Percentiles rank a stretch among this genome's conserved stretches.
These are phyloP conservation scores for Pilatotrama ljubarskyi DNA, from an alignment of 768 basidiomycete genomes.

Conservation along the genomic window DNA sequence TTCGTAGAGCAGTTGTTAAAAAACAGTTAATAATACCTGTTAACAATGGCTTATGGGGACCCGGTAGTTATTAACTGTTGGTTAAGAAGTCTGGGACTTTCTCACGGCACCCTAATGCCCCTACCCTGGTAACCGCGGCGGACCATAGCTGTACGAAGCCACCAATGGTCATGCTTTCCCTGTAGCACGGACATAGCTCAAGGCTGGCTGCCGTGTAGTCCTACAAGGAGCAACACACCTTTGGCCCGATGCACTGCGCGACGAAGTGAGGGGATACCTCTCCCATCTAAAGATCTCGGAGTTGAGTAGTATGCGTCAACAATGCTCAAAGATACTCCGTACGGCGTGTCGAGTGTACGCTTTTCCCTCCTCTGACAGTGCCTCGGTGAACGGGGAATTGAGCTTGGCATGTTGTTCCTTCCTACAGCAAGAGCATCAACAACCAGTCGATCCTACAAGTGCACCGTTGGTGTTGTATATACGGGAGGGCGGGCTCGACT, in stretches of 20 bases:
- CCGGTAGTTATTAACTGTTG: too few relatives aligned
- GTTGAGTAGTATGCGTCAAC: neutral
- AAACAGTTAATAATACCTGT: too few relatives aligned
- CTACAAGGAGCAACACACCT: neutral
- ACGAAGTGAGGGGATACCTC: neutral
- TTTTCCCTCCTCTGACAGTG: neutral
- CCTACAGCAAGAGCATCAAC: neutral
- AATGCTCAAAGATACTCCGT: neutral
- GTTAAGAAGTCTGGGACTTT: too few relatives aligned
- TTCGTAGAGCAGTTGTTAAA: too few relatives aligned
- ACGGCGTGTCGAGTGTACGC: neutral
- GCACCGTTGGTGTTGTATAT: too few relatives aligned
- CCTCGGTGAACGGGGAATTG: neutral
- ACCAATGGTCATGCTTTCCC: conserved; percentile 5
- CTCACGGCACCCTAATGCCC: too few relatives aligned
- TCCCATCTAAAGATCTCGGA: neutral
- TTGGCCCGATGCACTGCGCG: neutral
- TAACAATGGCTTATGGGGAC: too few relatives aligned
- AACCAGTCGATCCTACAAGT: neutral
- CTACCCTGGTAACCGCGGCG: neutral
- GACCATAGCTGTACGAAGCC: neutral
- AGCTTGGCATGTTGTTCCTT: conserved; percentile 4
- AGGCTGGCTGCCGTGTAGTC: neutral
- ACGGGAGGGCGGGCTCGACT: neutral
- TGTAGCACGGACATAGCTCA: neutral